A percentile compares a stretch with the other conserved stretches of the same genome.
Evolutionary conservation across 2,329 filamentous ascomycete species (phyloP).

Genomic region (Biscogniauxia mediterranea): DNA sequence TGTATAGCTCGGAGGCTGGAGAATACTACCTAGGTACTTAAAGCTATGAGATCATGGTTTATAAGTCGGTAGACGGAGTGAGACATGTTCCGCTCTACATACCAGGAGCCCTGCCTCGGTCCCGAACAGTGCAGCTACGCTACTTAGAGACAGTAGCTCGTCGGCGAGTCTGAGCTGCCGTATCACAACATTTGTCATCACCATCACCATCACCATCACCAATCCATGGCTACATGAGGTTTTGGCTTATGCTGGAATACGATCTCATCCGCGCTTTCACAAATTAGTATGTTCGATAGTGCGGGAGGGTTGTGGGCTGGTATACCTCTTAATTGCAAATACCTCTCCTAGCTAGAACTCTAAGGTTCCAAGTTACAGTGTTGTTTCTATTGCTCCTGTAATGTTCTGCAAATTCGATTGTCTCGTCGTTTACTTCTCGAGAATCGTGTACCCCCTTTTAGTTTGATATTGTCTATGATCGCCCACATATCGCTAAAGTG

Average conservation of each 20-base stretch:
- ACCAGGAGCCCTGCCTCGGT: too few species aligned
- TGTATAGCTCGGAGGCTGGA: too few species aligned
- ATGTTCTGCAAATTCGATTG: background rate
- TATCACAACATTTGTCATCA: background rate
- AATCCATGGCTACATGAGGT: too few species aligned
- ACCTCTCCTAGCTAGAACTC: background rate
- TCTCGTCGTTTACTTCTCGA: background rate
- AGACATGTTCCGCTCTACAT: too few species aligned
- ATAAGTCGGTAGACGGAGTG: too few species aligned
- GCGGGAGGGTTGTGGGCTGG: background rate
- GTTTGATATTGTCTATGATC: background rate
- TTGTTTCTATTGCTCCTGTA: too few species aligned
- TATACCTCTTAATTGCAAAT: background rate
- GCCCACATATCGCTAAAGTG: background rate
- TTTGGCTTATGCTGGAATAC: background rate
- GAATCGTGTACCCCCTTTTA: background rate
- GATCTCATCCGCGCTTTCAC: background rate
- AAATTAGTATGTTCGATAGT: background rate
- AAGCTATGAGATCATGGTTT: too few species aligned
- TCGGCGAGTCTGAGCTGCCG: background rate
- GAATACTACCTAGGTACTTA: too few species aligned
- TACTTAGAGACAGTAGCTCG: too few species aligned
- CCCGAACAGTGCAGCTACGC: too few species aligned
- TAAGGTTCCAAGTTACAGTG: too few species aligned
- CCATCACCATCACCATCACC: too few species aligned